Conservation (phyloP, 768 basidiomycete species). For the Boletales sp. region DNA sequence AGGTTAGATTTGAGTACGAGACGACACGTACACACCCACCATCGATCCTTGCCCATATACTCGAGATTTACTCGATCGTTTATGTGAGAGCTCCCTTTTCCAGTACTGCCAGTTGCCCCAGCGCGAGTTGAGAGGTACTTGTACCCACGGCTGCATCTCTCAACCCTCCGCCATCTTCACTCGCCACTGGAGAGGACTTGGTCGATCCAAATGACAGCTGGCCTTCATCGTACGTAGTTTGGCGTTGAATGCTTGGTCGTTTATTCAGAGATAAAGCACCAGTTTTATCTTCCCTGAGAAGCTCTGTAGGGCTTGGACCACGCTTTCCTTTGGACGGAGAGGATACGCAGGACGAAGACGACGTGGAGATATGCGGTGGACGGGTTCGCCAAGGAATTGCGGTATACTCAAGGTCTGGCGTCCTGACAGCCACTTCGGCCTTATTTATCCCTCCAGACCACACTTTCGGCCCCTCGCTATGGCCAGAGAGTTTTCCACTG, state of each 20-base stretch:
- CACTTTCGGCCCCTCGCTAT: constrained; percentile 10
- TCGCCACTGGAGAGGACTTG: constrained; percentile 3
- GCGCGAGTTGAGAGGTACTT: background rate
- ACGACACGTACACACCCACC: constrained; percentile 9
- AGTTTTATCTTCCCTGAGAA: constrained; percentile 55
- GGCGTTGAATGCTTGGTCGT: constrained; percentile 63
- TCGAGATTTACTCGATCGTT: constrained; percentile 9
- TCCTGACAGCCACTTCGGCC: background rate
- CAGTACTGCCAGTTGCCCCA: constrained; percentile 4
- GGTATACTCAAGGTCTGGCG: background rate
- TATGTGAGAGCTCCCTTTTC: constrained; percentile 9
- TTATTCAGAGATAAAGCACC: constrained; percentile 58
- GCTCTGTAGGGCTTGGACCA: constrained; percentile 68
- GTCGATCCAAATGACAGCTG: constrained; percentile 11
- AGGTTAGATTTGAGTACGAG: constrained; percentile 5
- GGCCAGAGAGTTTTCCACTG: constrained; percentile 16
- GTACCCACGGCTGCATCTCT: background rate
- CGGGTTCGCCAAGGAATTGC: constrained; percentile 1
- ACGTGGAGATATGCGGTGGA: constrained; percentile 7
- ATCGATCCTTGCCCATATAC: constrained; percentile 1
- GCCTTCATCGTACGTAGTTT: constrained; percentile 17
- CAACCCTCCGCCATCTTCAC: constrained; percentile 9
- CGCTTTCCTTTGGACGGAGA: constrained; percentile 55
- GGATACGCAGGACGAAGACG: constrained; percentile 16
- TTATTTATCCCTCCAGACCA: constrained; percentile 3